These are phyloP conservation scores for Cladosporium sp. DNA, from an alignment of 2,329 filamentous ascomycete species.

Conservation along the genomic window DNA sequence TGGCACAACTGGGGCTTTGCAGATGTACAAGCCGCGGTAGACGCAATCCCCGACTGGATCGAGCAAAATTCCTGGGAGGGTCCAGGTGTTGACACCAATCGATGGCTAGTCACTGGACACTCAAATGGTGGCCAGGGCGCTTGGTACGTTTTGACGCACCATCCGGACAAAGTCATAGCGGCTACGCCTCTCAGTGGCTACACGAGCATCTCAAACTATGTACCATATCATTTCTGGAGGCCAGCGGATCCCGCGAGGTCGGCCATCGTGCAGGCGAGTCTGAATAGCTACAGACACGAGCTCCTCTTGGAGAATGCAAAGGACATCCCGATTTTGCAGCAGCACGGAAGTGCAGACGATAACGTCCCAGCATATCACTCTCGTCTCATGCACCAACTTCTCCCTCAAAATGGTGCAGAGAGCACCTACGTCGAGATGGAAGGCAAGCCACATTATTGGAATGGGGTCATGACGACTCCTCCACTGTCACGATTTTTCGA, in stretches of 20 bases:
- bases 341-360: constrained; percentile 54
- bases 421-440: constrained; percentile 49
- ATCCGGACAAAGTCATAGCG: constrained; percentile 53
- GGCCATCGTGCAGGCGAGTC: constrained; percentile 45
- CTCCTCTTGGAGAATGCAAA: constrained; percentile 49
- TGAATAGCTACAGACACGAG: constrained; percentile 53
- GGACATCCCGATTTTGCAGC: constrained; percentile 52
- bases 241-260: constrained; percentile 49
- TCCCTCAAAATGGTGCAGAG: constrained; percentile 39
- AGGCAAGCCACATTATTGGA: constrained; percentile 50
- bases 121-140: constrained; percentile 59
- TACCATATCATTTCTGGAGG: constrained; percentile 54
- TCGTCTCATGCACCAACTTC: constrained; percentile 48
- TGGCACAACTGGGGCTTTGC: constrained; percentile 58
- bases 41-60: constrained; percentile 50
- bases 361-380: constrained; percentile 59
- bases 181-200: constrained; percentile 57
- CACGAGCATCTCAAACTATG: constrained; percentile 56
- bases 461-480: constrained; percentile 52
- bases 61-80: constrained; percentile 45
- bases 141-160: constrained; percentile 54
- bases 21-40: constrained; percentile 52
- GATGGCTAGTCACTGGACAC: constrained; percentile 54
- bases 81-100: constrained; percentile 39
- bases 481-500: constrained; percentile 48